phyloP scores from a whole-genome alignment of 2,329 filamentous ascomycete genomes.

The Fusarium luffae region DNA sequence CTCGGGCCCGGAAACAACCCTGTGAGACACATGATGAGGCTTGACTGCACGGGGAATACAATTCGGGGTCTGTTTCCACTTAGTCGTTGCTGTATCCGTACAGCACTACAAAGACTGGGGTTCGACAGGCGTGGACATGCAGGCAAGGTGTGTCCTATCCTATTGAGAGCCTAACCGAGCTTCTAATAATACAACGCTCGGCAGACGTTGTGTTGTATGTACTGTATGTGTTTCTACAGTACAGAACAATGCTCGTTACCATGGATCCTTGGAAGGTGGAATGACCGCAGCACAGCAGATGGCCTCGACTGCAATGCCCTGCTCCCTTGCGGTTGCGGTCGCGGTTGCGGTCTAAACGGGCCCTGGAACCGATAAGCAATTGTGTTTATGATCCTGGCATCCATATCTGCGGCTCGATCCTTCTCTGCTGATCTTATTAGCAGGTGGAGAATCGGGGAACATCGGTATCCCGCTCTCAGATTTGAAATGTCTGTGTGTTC shows the following conservation, averaged over 20 bases:
- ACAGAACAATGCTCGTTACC: background rate
- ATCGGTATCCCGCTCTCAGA: background rate
- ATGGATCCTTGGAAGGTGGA: conserved; percentile 3
- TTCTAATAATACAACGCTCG: conserved; percentile 25
- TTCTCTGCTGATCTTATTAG: background rate
- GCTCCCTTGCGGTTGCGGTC: background rate
- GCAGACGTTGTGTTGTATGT: background rate
- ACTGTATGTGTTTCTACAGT: conserved; percentile 2
- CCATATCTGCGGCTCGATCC: background rate
- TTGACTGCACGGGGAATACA: conserved; percentile 3
- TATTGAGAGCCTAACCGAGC: background rate
- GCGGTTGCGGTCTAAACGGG: background rate
- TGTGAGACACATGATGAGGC: conserved; percentile 8
- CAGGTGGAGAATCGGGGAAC: background rate
- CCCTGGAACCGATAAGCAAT: conserved; percentile 3
- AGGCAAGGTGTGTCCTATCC: conserved; percentile 10
- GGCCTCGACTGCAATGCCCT: conserved; percentile 1
- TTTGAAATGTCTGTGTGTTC: background rate
- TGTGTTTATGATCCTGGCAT: conserved; percentile 3
- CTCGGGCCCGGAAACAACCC: background rate
- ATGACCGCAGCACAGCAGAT: background rate
- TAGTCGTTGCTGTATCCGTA: background rate
- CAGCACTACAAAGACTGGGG: background rate
- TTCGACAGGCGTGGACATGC: background rate
- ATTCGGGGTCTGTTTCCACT: background rate